Evolutionary conservation across 2,329 filamentous ascomycete species (phyloP), one percentile per base, ranked within the genome.

Genomic region (Neopestalotiopsis sp.): DNA sequence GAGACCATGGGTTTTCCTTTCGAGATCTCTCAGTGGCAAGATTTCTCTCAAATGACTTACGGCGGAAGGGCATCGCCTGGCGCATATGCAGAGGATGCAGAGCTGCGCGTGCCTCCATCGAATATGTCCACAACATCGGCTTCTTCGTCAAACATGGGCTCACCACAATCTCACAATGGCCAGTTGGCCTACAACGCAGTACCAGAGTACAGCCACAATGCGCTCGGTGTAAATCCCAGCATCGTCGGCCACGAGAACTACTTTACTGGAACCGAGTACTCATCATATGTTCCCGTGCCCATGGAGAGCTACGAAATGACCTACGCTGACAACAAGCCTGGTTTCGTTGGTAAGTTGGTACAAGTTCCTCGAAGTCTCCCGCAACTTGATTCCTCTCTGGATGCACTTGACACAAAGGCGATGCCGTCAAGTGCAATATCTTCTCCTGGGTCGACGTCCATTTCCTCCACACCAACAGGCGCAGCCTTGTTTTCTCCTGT

Each of bases 91-190:
- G 87, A 89, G 57, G 87, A 89, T 66, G 76, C 79, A 70, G 86
- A 88, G 24, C 77, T 86, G 76, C 80, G 81, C 69, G 75, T 86
- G 30, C 84, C 86, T 17, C 88, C 85, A 38, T 91, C 86, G 65
- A 89, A 85, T 76, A 85, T 87, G 71, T 94, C 86, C 70, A 89
- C 86, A 70, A 85, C 85, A 30, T 92, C 91, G 65, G 89, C 88
- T 4, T 84, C 90, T 6, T 92, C 90, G 1, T 92, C 91, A 9
- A 89, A 88, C 67, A 87, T 90, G 71, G 90, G 90, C 68, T 93
- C 91, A 28, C 91, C 91, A 32, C 88, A 89, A 74, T 90, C 90
- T 1, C 86, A 87, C 71, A 86, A 88, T 74, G 86, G 86, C 68
- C 87, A 88, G 73, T 80, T 87, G 71, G 87, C 87, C 70, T 83